Base-by-base conservation (phyloP, 495 filamentous ascomycete genomes). In the Hypoxylon crocopeplum region DNA sequence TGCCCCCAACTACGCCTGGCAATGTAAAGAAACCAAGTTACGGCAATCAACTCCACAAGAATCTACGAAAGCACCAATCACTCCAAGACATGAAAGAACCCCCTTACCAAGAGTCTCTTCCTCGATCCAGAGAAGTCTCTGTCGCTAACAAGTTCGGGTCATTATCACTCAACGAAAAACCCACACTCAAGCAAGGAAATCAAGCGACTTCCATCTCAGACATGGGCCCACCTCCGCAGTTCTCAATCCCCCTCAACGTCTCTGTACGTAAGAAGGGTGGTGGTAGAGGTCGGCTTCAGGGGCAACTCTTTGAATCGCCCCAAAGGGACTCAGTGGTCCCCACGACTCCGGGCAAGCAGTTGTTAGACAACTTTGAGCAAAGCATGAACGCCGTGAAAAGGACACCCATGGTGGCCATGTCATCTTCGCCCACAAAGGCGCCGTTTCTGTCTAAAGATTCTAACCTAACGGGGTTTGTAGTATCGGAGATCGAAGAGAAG, bases 371-470 rank as follows among this genome's bases (percentile, higher is more conserved):
- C 5, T 58, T 44, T 38, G 66, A 46, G 55, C 51, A 17, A 3
- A 50, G 24, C 19, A 39, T 62, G 29, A 49, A 55, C 5, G 20
- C 20, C 17, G 0, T 66, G 4, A 68, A 42, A 15, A 68, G 42
- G 15, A 55, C 44, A 5, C 29, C 59, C 8, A 37, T 46, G 5
- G 4, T 3, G 0, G 33, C 53, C 48, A 68, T 60, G 44, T 65
- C 72, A 21, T 62, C 46, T 37, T 79, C 78, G 64, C 74, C 78
- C 39, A 64, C 56, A n/a, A 77, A 79, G 55, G 39, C 57, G 25
- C 52, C 59, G 5, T 95, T 82, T 76, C 79, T 96, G 60, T 87
- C 80, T 33, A 92, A 89, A 75, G 76, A 84, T 72, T 89, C 90
- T 77, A 84, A 86, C 74, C 69, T 80, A 59, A 73, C 65, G 53